phyloP scores from a whole-genome alignment of 2,329 filamentous ascomycete genomes.

The Colletotrichum noveboracense region DNA sequence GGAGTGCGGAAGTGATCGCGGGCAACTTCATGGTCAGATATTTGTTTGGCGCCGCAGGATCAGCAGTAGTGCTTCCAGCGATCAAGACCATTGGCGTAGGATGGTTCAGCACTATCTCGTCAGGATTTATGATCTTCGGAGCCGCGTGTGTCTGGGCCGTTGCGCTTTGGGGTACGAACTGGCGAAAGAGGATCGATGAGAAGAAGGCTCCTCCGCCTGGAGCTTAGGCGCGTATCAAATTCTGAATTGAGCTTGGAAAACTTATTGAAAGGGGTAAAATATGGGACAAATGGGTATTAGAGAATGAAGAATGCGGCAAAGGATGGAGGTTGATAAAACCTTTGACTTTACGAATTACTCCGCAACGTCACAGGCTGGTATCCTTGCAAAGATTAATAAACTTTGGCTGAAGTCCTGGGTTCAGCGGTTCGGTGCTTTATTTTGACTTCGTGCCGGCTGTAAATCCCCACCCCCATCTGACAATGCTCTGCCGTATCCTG shows the following conservation, averaged over 20 bases:
- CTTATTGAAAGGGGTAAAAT: neutral
- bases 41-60: constrained; percentile 73
- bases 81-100: constrained; percentile 79
- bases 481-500: neutral
- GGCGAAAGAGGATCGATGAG: constrained; percentile 4
- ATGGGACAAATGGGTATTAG: neutral
- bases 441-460: neutral
- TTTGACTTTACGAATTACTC: neutral
- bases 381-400: neutral
- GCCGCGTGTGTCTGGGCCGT: constrained; percentile 24
- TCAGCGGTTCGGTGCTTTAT: neutral
- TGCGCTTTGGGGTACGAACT: constrained; percentile 8
- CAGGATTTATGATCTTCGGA: constrained; percentile 8
- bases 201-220: neutral
- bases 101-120: constrained; percentile 78
- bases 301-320: neutral
- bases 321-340: neutral
- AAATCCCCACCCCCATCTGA: neutral
- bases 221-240: neutral
- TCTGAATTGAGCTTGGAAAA: neutral
- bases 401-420: neutral
- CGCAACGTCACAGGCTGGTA: neutral
- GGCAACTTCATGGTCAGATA: constrained; percentile 84
- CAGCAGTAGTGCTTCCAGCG: constrained; percentile 75
- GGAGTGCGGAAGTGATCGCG: constrained; percentile 48